A percentile compares a stretch with the other conserved stretches of the same genome.
Evolutionary conservation across 2,329 filamentous ascomycete genomes (phyloP).

Genomic region (Fusarium dlaminii): DNA sequence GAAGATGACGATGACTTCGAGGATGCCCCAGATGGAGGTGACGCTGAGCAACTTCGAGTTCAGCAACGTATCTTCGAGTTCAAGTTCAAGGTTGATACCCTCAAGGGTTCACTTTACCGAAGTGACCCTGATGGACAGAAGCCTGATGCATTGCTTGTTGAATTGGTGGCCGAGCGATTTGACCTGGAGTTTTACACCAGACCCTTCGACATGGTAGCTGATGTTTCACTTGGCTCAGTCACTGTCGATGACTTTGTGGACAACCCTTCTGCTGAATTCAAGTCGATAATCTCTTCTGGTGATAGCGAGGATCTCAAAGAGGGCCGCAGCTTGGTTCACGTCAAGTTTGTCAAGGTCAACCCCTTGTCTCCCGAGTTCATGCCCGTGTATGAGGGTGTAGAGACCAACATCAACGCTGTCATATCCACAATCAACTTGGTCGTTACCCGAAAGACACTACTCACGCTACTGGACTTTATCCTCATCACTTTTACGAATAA

Average conservation of each 20-base stretch:
- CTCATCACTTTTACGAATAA: slow-evolving; percentile 86
- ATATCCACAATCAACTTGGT: slow-evolving; percentile 97
- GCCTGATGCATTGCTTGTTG: slow-evolving; percentile 84
- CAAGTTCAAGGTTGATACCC: slow-evolving; percentile 92
- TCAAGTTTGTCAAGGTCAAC: slow-evolving; percentile 92
- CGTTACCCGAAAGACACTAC: slow-evolving; percentile 89
- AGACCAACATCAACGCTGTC: slow-evolving; percentile 89
- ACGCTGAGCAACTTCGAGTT: slow-evolving; percentile 70
- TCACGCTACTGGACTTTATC: slow-evolving; percentile 94
- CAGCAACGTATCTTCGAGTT: slow-evolving; percentile 95
- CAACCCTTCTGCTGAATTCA: slow-evolving; percentile 88
- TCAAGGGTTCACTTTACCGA: slow-evolving; percentile 91
- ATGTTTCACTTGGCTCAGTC: slow-evolving; percentile 86
- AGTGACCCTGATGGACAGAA: slow-evolving; percentile 82
- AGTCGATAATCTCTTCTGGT: slow-evolving; percentile 92
- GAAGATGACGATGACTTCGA: slow-evolving; percentile 74
- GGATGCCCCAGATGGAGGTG: slow-evolving; percentile 68
- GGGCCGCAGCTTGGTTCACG: slow-evolving; percentile 82
- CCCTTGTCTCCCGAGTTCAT: slow-evolving; percentile 92
- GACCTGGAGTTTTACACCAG: slow-evolving; percentile 87
- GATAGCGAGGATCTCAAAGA: slow-evolving; percentile 76
- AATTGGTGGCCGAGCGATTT: slow-evolving; percentile 90
- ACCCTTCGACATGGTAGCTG: slow-evolving; percentile 91
- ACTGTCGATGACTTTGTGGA: slow-evolving; percentile 96
- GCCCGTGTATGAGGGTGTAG: slow-evolving; percentile 89